Evolutionary conservation across 225 moss, liverwort and hornwort genomes (phyloP), one percentile per base, ranked within the genome.

Genomic region (Anthoceros angustus): DNA sequence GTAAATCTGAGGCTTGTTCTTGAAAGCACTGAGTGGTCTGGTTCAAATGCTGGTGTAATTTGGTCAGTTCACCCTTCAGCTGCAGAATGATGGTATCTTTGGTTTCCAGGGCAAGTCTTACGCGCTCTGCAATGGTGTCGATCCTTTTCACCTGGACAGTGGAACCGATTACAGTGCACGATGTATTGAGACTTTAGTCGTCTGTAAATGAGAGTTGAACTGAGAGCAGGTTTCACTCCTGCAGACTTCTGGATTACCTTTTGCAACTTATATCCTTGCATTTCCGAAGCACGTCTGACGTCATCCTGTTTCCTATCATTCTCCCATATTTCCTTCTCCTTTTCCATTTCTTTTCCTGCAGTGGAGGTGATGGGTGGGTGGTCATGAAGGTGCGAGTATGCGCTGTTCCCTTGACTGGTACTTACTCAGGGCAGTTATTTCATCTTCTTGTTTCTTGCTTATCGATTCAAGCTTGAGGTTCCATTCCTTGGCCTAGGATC

Each of bases 191-290:
- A 32, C 32, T 4, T 32, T 32, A 32, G 32, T 1, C 32, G 32
- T 1, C 32, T 32, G 32, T 32, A 32, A 32, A 32, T 1, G 32
- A 4, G 32, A 1, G 32, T 32, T 32, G 32, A 32, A 32, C 32
- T 1, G 2, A 32, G 1, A 32, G 32, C 32, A 32, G 32, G 32
- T 32, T 32, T 32, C 32, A 32, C 32, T 32, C 32, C 32, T 32
- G 32, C 32, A 32, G 2, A 32, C 32, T 32, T 32, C 23, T 3
- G 0, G 12, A 25, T 68, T 63, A 82, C 84, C 76, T 84, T 84
- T 16, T 78, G 74, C 80, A 77, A 76, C 70, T 80, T 84, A 68
- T 84, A 84, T 62, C 67, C 78, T 49, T 84, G 78, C 74, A 81
- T 25, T 67, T 78, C 76, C 60, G 72, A 61, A 8, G 72, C 41